phyloP scores from a whole-genome alignment of 495 filamentous ascomycete species.

The Tirmania nivea region DNA sequence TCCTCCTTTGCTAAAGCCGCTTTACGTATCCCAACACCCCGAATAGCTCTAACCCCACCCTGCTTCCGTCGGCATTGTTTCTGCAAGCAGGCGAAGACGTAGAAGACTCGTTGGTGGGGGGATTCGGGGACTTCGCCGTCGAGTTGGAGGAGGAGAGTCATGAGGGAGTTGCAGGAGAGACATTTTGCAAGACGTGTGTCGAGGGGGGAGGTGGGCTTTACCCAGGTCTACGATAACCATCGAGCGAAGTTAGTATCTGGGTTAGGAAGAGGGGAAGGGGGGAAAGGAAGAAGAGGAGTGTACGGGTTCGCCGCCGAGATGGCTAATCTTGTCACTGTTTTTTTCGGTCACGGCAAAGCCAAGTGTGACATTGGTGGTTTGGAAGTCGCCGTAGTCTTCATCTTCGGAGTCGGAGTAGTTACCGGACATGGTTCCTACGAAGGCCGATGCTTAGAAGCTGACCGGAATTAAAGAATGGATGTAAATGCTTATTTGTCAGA shows the following conservation, averaged over 20 bases:
- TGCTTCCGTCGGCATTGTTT: constrained; percentile 58
- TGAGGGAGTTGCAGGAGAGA: constrained; percentile 64
- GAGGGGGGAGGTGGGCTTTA: constrained; percentile 44
- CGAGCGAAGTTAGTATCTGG: too few species aligned
- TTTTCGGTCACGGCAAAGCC: constrained; percentile 53
- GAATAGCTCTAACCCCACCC: constrained; percentile 43
- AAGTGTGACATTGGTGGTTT: constrained; percentile 72
- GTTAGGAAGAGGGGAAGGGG: neutral
- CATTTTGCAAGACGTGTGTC: constrained; percentile 64
- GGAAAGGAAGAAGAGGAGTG: neutral
- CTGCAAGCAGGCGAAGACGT: constrained; percentile 56
- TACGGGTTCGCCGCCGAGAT: constrained; percentile 71
- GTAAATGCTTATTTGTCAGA: too few species aligned
- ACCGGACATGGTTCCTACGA: constrained; percentile 36
- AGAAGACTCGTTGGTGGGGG: constrained; percentile 64
- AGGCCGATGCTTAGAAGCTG: too few species aligned
- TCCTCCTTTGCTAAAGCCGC: constrained; percentile 27
- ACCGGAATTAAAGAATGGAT: too few species aligned
- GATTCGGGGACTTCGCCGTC: constrained; percentile 74
- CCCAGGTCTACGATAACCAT: constrained; percentile 43
- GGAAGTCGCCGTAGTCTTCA: constrained; percentile 38
- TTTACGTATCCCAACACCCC: constrained; percentile 38
- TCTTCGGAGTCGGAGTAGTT: constrained; percentile 79
- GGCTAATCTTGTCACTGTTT: constrained; percentile 71
- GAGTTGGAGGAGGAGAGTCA: constrained; percentile 71